Percentiles rank a stretch among this genome's conserved stretches.
Conservation (phyloP, 352 stramenopile genomes). For the Lagenidium sp. region DNA sequence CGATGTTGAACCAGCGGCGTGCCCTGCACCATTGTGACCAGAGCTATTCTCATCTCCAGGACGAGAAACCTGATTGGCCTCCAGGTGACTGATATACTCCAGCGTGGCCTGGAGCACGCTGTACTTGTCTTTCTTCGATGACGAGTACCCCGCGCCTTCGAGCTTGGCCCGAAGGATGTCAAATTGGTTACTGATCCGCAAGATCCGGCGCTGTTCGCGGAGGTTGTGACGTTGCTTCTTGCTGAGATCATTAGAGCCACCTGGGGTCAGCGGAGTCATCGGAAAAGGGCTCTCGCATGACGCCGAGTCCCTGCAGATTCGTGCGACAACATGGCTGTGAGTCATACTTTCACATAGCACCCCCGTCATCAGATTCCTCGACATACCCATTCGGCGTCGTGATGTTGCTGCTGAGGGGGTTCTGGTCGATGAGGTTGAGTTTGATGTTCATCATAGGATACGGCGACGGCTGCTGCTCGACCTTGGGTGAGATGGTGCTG, state of each 20-base stretch:
- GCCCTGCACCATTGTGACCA: neutral
- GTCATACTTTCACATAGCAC: too few species aligned
- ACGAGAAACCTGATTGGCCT: conserved; percentile 34
- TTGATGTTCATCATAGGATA: conserved; percentile 84
- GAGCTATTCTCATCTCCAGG: too few species aligned
- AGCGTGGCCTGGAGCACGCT: conserved; percentile 76
- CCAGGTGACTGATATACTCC: conserved; percentile 72
- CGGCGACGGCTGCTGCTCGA: conserved; percentile 31
- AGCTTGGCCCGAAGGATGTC: conserved; percentile 73
- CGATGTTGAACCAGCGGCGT: conserved; percentile 5
- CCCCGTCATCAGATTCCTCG: too few species aligned
- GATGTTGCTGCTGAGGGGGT: conserved; percentile 33
- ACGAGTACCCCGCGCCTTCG: conserved; percentile 56
- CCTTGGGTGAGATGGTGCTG: conserved; percentile 72
- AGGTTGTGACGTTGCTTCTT: conserved; percentile 85
- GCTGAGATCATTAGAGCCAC: conserved; percentile 50
- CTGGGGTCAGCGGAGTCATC: conserved; percentile 41
- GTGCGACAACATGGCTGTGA: too few species aligned
- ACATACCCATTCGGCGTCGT: conserved; percentile 22
- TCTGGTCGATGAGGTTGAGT: conserved; percentile 74
- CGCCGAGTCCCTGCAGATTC: conserved; percentile 28
- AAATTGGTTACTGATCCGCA: conserved; percentile 81
- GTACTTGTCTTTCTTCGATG: conserved; percentile 83
- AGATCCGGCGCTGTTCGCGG: conserved; percentile 67
- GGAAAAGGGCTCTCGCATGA: conserved; percentile 66